These are phyloP conservation scores for Jamesozyma gamospora DNA, from an alignment of 805 yeast genomes.

Conservation along the genomic window DNA sequence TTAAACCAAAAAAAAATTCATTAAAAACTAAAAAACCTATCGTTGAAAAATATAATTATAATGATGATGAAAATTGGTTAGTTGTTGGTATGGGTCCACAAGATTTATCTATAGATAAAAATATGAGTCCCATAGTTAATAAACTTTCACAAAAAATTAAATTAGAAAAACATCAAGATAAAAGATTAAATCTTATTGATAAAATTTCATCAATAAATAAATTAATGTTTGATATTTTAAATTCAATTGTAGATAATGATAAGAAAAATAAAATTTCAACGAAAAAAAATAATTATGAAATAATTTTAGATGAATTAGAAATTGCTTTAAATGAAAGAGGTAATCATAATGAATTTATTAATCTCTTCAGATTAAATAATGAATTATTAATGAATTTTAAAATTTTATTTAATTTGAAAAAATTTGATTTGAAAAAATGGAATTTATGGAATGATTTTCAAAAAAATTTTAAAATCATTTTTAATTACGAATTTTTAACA, in stretches of 20 bases:
- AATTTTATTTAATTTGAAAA: constrained; percentile 18
- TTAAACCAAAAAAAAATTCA: constrained; percentile 4
- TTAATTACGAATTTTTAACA: constrained; percentile 12
- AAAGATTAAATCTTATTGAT: constrained; percentile 19
- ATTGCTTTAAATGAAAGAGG: constrained; percentile 18
- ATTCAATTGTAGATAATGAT: constrained; percentile 1
- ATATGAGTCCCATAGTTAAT: constrained; percentile 16
- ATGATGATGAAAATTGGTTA: constrained; percentile 28
- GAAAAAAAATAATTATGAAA: constrained; percentile 17
- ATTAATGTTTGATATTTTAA: constrained; percentile 11
- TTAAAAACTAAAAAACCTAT: constrained; percentile 4
- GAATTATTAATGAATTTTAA: constrained; percentile 22
- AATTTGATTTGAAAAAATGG: constrained; percentile 14
- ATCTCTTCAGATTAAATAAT: constrained; percentile 19
- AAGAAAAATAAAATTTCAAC: constrained; percentile 1
- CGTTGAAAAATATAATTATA: constrained; percentile 18
- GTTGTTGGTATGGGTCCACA: constrained; percentile 29
- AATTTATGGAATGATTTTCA: constrained; percentile 18
- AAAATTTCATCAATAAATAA: constrained; percentile 19
- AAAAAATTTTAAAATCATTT: constrained; percentile 15
- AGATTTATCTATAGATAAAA: constrained; percentile 14
- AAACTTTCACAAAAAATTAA: constrained; percentile 24
- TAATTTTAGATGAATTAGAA: constrained; percentile 22
- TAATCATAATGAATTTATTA: constrained; percentile 19
- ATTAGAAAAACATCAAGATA: constrained; percentile 22